Conservation (phyloP, 2,329 filamentous ascomycete species). For the Penicillium sp. region DNA sequence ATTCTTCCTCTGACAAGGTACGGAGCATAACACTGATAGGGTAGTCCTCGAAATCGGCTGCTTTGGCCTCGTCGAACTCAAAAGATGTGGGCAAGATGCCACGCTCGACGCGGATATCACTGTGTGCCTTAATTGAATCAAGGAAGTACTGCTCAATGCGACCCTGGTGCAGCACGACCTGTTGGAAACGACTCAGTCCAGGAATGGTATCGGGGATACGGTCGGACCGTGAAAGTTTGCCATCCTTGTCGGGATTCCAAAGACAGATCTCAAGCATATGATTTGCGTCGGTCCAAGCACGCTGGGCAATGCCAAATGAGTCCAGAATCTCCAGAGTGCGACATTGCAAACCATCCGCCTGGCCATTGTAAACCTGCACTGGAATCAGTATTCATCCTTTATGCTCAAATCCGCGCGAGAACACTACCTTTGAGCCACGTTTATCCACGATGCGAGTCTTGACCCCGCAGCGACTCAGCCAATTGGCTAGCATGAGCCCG, state of each 20-base stretch:
- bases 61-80: slow-evolving; percentile 52
- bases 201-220: slow-evolving; percentile 63
- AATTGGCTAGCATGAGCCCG: slow-evolving; percentile 50
- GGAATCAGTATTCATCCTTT: background rate
- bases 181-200: slow-evolving; percentile 61
- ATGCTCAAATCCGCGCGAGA: too few species aligned
- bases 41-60: slow-evolving; percentile 53
- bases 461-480: slow-evolving; percentile 50
- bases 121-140: slow-evolving; percentile 57
- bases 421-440: slow-evolving; percentile 41
- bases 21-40: slow-evolving; percentile 61
- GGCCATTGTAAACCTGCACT: slow-evolving; percentile 31
- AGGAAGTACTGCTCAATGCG: slow-evolving; percentile 67
- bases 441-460: slow-evolving; percentile 51
- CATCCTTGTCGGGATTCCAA: slow-evolving; percentile 50
- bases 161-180: slow-evolving; percentile 68
- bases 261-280: slow-evolving; percentile 30
- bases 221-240: slow-evolving; percentile 57
- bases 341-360: slow-evolving; percentile 60
- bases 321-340: slow-evolving; percentile 73
- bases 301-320: slow-evolving; percentile 65
- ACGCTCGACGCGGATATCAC: slow-evolving; percentile 58
- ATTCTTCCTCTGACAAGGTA: slow-evolving; percentile 59
- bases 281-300: slow-evolving; percentile 49
- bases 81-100: slow-evolving; percentile 58